phyloP scores from a whole-genome alignment of 2,329 filamentous ascomycete species.

The Alternaria sp. region DNA sequence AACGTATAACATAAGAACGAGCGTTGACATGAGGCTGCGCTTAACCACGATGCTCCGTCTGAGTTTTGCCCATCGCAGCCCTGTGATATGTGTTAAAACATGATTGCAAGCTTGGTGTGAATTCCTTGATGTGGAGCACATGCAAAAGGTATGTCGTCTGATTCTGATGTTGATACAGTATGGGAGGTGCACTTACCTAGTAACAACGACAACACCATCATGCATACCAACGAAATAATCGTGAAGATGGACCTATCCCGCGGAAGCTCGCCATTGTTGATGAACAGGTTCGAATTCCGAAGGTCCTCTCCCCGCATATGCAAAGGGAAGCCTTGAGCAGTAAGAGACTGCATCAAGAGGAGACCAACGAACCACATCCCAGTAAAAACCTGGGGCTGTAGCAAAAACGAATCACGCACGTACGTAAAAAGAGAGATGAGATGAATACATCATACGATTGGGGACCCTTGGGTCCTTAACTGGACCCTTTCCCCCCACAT shows the following conservation, averaged over 20 bases:
- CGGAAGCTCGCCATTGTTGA: slow-evolving; percentile 1
- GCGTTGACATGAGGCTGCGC: slow-evolving; percentile 25
- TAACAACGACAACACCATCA: slow-evolving; percentile 11
- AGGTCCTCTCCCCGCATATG: background rate
- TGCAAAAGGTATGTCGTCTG: background rate
- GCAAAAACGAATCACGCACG: background rate
- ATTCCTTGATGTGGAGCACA: background rate
- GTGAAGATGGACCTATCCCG: slow-evolving; percentile 5
- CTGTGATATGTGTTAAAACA: background rate
- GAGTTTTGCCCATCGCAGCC: slow-evolving; percentile 4
- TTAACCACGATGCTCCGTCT: slow-evolving; percentile 5
- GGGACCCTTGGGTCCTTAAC: slow-evolving; percentile 6
- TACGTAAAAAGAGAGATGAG: background rate
- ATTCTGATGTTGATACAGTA: background rate
- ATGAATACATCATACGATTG: background rate
- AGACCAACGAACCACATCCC: background rate
- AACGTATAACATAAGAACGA: slow-evolving; percentile 28
- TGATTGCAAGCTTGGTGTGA: background rate
- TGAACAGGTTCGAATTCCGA: background rate
- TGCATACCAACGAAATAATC: slow-evolving; percentile 2
- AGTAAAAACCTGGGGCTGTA: background rate
- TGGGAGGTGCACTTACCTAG: slow-evolving; percentile 1
- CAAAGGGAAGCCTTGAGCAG: background rate
- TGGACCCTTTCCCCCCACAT: slow-evolving; percentile 2
- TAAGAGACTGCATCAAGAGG: slow-evolving; percentile 3